Conservation (phyloP, 2,329 filamentous ascomycete species). For the Didymella sp. region DNA sequence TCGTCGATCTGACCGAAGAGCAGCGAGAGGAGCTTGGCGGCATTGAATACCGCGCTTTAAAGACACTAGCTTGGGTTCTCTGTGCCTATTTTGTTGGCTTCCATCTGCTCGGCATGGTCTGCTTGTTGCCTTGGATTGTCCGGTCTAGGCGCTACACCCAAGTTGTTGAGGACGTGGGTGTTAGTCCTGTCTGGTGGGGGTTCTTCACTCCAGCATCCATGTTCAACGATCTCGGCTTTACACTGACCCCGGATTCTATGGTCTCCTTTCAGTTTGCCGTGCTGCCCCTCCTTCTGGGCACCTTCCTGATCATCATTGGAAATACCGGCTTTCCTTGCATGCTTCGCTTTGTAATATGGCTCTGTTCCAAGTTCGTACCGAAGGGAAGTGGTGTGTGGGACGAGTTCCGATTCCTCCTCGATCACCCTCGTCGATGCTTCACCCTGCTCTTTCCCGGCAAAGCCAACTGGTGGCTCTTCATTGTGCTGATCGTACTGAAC, state of each 20-base stretch:
- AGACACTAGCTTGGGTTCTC: constrained; percentile 81
- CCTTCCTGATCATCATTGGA: constrained; percentile 89
- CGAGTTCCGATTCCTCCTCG: constrained; percentile 86
- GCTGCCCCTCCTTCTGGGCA: constrained; percentile 77
- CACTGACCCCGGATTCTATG: constrained; percentile 93
- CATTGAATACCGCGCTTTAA: constrained; percentile 92
- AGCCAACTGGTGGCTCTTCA: constrained; percentile 96
- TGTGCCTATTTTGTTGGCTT: constrained; percentile 83
- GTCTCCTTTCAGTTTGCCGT: constrained; percentile 80
- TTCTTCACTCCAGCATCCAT: constrained; percentile 87
- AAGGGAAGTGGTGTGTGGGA: constrained; percentile 78
- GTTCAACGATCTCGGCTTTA: constrained; percentile 95
- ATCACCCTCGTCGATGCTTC: constrained; percentile 95
- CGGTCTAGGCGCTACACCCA: constrained; percentile 64
- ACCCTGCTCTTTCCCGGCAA: constrained; percentile 89
- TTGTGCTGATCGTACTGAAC: constrained; percentile 82
- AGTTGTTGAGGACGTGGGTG: constrained; percentile 67
- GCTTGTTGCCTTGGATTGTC: constrained; percentile 81
- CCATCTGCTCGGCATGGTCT: constrained; percentile 75
- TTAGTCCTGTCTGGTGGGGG: constrained; percentile 84
- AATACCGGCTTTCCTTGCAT: constrained; percentile 96
- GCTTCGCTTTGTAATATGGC: constrained; percentile 92
- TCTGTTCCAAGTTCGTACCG: constrained; percentile 71
- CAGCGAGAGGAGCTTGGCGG: constrained; percentile 94
- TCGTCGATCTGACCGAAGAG: constrained; percentile 84